Evolutionary conservation across 2,329 filamentous ascomycete species (phyloP).

Genomic region (Colletotrichum cordylinicola): DNA sequence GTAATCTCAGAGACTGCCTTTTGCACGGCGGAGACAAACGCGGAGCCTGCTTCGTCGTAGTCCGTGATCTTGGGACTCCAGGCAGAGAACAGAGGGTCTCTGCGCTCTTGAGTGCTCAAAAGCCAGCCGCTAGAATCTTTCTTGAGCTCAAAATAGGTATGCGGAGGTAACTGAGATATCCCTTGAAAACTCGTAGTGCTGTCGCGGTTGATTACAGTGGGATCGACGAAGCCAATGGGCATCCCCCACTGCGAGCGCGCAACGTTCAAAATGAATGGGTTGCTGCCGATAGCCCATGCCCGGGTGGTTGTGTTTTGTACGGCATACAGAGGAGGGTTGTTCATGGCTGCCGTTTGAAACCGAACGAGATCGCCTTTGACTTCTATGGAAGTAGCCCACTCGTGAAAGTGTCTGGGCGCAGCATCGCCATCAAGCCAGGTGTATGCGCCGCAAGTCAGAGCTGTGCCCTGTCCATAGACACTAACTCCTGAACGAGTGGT

Average conservation of each 20-base stretch:
- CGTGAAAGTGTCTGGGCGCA: background rate
- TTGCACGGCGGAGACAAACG: background rate
- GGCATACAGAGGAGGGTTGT: background rate
- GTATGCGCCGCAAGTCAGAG: background rate
- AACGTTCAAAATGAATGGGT: background rate
- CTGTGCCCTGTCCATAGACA: background rate
- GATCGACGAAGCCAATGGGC: background rate
- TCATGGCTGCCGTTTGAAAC: background rate
- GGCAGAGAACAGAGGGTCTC: background rate
- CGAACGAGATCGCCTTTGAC: background rate
- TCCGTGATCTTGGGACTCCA: background rate
- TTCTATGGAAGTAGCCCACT: background rate
- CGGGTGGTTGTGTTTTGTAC: background rate
- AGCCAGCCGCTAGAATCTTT: background rate
- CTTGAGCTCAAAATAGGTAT: background rate
- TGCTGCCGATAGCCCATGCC: background rate
- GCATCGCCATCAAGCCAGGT: background rate
- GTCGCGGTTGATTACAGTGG: background rate
- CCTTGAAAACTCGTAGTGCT: background rate
- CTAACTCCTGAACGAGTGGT: background rate
- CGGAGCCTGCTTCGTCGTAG: background rate
- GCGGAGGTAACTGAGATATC: background rate
- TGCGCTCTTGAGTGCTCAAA: background rate
- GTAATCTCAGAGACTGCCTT: background rate
- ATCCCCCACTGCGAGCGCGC: background rate